Evolutionary conservation across 768 basidiomycete genomes (phyloP).

Genomic region (Naganishia friedmannii): DNA sequence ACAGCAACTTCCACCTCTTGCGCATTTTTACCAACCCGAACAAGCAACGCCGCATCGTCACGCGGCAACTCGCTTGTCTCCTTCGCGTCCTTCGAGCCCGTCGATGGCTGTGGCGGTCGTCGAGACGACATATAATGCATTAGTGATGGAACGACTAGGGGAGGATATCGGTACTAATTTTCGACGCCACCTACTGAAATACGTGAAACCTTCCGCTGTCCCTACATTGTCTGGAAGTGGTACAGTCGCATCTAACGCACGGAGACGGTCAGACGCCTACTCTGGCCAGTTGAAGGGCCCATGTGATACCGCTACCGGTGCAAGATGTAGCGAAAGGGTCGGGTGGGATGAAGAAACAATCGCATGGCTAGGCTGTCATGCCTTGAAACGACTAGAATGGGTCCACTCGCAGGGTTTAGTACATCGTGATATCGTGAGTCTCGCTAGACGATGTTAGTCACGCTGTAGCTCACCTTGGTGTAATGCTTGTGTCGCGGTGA

Average conservation of each 20-base stretch:
- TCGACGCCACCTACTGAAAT: conserved; percentile 14
- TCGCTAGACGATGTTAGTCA: too few relatives aligned
- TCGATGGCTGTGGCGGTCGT: background rate
- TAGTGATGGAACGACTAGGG: conserved; percentile 31
- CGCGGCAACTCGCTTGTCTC: too few relatives aligned
- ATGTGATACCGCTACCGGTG: background rate
- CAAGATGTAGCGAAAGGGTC: background rate
- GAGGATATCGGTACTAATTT: conserved; percentile 24
- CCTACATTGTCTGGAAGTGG: background rate
- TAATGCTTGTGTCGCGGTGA: too few relatives aligned
- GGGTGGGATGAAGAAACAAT: conserved; percentile 31
- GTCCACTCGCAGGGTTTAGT: conserved; percentile 25
- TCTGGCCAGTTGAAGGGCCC: background rate
- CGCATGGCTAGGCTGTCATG: conserved; percentile 28
- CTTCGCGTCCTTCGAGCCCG: background rate
- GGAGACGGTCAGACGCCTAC: background rate
- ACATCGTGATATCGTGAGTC: conserved; percentile 32
- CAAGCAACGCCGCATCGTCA: background rate
- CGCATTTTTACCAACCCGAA: background rate
- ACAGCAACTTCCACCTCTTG: background rate
- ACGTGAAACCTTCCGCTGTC: background rate
- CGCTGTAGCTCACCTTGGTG: background rate
- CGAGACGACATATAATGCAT: conserved; percentile 20
- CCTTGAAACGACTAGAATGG: conserved; percentile 24
- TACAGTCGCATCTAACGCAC: background rate